Base-by-base conservation (phyloP, 139 green algal species). In the Micractinium conductrix region DNA sequence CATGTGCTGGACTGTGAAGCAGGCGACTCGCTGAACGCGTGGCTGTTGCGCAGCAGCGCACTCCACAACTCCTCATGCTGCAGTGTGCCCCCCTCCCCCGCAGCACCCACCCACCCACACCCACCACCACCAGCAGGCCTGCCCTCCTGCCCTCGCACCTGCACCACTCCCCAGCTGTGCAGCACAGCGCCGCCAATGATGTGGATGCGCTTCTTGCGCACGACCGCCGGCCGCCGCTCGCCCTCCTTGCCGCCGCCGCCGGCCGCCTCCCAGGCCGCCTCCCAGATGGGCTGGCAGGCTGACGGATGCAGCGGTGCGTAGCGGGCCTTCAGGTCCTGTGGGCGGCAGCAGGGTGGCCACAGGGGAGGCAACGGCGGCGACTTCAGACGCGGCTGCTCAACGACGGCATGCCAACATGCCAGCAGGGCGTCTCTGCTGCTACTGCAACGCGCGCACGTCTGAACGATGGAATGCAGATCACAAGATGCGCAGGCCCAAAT, bases 171-270 rank as follows among this genome's bases (percentile, higher is more conserved):
- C 91, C 91, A 94, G 74, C 92, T 71, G 6, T 84, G 91, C 86
- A 94, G 86, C 22, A 94, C 85, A 33, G 93, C 85, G 0, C 91
- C 91, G 37, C 87, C 78, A 38, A 94, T 71, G 24, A 94, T 74
- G 35, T 90, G 83, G 55, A 94, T 44, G 78, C 65, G 38, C 37
- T 81, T 71, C 28, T 91, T 60, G 42, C 91, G 84, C 14, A 58
- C 40, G 0, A 12, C 37, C 6, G 74, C 74, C 37, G 21, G 22
- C 42, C 44, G 44, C 70, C 58, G 42, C 35, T 68, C 45, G 0
- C 50, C 50, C 3, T 89, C 84, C 68, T 45, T 76, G 40, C 73
- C 85, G 40, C 78, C 87, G 2, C 33, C 44, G 45, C 44, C 58
- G 28, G 90, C 86, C 21, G 35, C 40, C 30, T 78, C 81, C 50